A percentile compares a stretch with the other conserved stretches of the same genome.
Conservation (phyloP, 139 green algal genomes). For the Tetradesmus obliquus region DNA sequence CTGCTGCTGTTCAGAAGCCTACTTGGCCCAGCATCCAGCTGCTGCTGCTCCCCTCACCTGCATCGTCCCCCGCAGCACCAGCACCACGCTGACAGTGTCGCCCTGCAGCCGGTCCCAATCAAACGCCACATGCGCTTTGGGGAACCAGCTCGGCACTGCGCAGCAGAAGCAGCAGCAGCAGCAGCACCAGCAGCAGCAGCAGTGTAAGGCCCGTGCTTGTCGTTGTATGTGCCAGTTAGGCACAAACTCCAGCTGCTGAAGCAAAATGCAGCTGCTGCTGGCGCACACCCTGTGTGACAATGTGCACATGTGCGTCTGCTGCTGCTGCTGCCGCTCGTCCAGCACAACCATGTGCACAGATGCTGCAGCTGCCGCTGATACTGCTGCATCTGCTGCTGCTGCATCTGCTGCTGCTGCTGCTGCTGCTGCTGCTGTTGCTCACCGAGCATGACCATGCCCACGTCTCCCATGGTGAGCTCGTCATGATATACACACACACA, state of each 20-base stretch:
- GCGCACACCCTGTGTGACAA: background rate
- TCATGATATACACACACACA: background rate
- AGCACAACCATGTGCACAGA: background rate
- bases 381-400: no score
- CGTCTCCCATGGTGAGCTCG: background rate
- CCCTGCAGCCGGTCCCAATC: conserved; percentile 38
- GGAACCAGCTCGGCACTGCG: conserved; percentile 44
- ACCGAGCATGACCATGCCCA: background rate
- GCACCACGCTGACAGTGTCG: conserved; percentile 25
- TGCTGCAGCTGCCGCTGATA: no score
- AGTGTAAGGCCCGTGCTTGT: no score
- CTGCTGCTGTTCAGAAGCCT: background rate
- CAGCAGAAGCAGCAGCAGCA: background rate
- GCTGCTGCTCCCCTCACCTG: conserved; percentile 15
- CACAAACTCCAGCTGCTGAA: no score
- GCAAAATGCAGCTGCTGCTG: background rate
- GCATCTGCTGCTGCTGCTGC: background rate
- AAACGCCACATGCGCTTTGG: conserved; percentile 41
- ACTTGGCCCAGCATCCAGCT: background rate
- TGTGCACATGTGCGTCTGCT: background rate
- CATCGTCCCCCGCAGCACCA: conserved; percentile 45
- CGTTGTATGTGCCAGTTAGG: no score
- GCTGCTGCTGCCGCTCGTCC: no score
- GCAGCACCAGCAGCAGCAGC: background rate
- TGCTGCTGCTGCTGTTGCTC: background rate